Evolutionary conservation across 2,329 filamentous ascomycete genomes (phyloP), one percentile per base, ranked within the genome.

Genomic region (Ceratocystiopsis sp.): DNA sequence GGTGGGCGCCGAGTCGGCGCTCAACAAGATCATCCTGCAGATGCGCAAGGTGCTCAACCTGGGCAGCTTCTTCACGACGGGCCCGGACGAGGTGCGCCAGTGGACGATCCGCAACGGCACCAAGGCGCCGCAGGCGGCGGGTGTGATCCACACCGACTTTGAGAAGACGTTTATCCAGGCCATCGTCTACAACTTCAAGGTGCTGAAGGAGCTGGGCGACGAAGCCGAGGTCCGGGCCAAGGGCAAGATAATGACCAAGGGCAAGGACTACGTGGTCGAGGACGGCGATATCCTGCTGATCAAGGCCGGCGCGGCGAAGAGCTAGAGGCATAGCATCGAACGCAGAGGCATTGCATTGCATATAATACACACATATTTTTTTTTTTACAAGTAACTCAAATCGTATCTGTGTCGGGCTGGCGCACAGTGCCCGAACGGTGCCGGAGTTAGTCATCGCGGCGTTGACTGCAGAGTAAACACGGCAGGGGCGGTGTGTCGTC

Each of bases 91-190:
- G 67, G 91, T 98, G 51, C 77, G 91, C 55, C 91, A 98, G 67
- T 98, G 91, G 93, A 98, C 91, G 21, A 85, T 98, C 59, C 78
- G 91, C 46, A 87, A 84, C 57, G 87, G 86, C 54, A 94, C 81
- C 59, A 98, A 98, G 70, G 91, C 91, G n/a, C 91, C 91, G 16
- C 83, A 93, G 58, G 91, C 91, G 39, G 91, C 91, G 35, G 91
- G 91, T 71, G 91, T 98, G 49, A 98, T 98, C 53, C 91, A 98
- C 66, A 84, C 80, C 52, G 91, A 98, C 61, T 96, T 98, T 52
- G 91, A 98, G 65, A 98, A 98, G 78, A 98, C 93, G 0, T 98
- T 98, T 60, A 98, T 98, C 55, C 93, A 98, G 66, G 82, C 73
- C 49, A 73, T 98, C 50, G 86, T 95, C 29, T 96, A 93, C 68